Base-by-base conservation (phyloP, 2,329 filamentous ascomycete genomes). In the Fusarium sp. region DNA sequence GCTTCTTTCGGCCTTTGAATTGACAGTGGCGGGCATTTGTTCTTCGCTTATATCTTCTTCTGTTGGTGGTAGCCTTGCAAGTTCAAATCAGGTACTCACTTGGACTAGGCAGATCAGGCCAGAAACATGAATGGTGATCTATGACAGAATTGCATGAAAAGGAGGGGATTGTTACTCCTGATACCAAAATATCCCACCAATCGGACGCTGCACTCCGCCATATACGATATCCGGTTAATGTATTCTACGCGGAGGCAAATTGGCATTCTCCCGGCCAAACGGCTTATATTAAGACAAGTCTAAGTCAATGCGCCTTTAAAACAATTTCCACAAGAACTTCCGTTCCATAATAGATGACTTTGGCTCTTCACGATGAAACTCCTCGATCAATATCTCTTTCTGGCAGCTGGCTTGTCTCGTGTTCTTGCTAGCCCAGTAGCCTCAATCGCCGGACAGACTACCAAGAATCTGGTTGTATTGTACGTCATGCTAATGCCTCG, bases 401-500 rank as follows among this genome's bases (percentile, higher is more conserved):
- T 67, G 18, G 43, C 40, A 51, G 40, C 21, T 31, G 45, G 43
- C n/a, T 29, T 58, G 18, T 35, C 21, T 9, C 36, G 20, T 4
- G 5, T 43, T 9, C 17, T 50, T 4, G 57, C 57, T 33, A 54
- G 20, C 14, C 63, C 63, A 5, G 14, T 58, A n/a, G 2, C 9
- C 3, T 25, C 29, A 1, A 58, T 33, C 8, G 49, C 21, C 11
- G 27, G 18, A 5, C 25, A 35, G 10, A n/a, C n/a, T 15, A 23
- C 59, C 18, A 67, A 58, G 17, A 66, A 67, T 3, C 11, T 67
- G 1, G 18, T 67, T 13, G 43, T 67, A 6, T 67, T 67, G 63
- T 67, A 49, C 4, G 62, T 11, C 2, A 14, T 3, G 5, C 2
- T 8, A 10, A 11, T 14, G 11, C 4, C 5, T 6, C 4, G 4